Percentiles rank a stretch among this genome's conserved stretches.
Evolutionary conservation across 768 basidiomycete genomes (phyloP).

Genomic region (Tephrocybe rancida): DNA sequence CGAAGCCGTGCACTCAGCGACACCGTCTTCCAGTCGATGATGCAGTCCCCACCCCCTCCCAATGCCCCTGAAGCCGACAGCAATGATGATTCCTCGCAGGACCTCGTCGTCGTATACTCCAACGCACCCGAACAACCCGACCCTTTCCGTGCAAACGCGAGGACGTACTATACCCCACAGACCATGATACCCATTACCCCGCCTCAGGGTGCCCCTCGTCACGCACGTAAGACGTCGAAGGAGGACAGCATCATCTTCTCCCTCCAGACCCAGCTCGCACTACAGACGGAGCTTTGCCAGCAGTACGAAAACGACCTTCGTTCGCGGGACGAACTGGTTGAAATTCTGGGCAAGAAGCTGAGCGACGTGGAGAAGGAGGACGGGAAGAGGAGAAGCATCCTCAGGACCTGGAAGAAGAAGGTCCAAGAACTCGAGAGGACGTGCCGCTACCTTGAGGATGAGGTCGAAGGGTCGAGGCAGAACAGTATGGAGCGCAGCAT

Average conservation of each 20-base stretch:
- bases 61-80: conserved; percentile 61
- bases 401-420: conserved; percentile 75
- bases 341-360: conserved; percentile 56
- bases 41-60: conserved; percentile 39
- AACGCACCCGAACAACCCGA: conserved; percentile 49
- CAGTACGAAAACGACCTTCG: conserved; percentile 79
- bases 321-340: conserved; percentile 74
- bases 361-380: conserved; percentile 62
- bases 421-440: conserved; percentile 72
- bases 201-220: conserved; percentile 42
- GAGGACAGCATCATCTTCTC: conserved; percentile 74
- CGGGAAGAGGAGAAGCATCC: conserved; percentile 52
- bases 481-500: conserved; percentile 81
- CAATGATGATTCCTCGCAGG: conserved; percentile 55
- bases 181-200: conserved; percentile 73
- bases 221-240: conserved; percentile 63
- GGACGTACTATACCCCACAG: conserved; percentile 77
- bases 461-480: conserved; percentile 82
- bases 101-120: conserved; percentile 49
- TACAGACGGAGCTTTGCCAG: conserved; percentile 74
- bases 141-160: conserved; percentile 73
- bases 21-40: conserved; percentile 62
- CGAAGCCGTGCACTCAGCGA: conserved; percentile 64
- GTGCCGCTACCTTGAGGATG: conserved; percentile 75
- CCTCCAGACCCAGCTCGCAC: conserved; percentile 71